phyloP scores from a whole-genome alignment of 495 filamentous ascomycete genomes.

The Podospora anserina region DNA sequence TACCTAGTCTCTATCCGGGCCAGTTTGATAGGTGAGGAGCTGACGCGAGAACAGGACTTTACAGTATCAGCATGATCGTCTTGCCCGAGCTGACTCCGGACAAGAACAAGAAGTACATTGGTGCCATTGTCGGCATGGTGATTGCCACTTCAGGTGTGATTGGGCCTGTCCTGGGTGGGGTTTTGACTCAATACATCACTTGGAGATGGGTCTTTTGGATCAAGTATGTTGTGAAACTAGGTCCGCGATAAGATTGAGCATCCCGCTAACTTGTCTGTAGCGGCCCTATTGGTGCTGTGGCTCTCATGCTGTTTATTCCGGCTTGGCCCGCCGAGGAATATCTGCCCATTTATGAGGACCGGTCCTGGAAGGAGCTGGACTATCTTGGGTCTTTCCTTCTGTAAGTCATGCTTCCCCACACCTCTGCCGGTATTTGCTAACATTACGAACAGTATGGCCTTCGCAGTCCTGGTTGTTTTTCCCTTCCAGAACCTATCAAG shows the following conservation, averaged over 20 bases:
- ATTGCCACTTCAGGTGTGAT: slow-evolving; percentile 38
- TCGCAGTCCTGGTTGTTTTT: slow-evolving; percentile 56
- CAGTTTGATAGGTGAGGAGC: neutral
- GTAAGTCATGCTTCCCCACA: slow-evolving; percentile 14
- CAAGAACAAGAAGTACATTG: slow-evolving; percentile 35
- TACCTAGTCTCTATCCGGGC: neutral
- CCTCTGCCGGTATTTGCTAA: neutral
- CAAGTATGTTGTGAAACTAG: slow-evolving; percentile 39
- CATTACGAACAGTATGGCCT: slow-evolving; percentile 37
- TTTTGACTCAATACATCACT: slow-evolving; percentile 55
- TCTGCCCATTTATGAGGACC: slow-evolving; percentile 28
- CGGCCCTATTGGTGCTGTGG: slow-evolving; percentile 48
- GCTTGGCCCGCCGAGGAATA: slow-evolving; percentile 43
- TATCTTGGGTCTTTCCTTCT: slow-evolving; percentile 53
- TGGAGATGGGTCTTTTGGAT: slow-evolving; percentile 74
- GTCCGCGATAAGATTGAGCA: neutral
- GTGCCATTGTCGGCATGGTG: slow-evolving; percentile 30
- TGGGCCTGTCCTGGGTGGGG: slow-evolving; percentile 63
- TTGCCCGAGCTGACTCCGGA: slow-evolving; percentile 49
- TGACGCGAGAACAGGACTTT: slow-evolving; percentile 18
- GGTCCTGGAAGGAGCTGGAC: slow-evolving; percentile 51
- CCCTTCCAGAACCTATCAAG: slow-evolving; percentile 50
- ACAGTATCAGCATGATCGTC: slow-evolving; percentile 54
- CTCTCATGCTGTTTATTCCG: slow-evolving; percentile 46
- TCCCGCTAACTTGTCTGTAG: slow-evolving; percentile 26